phyloP scores from a whole-genome alignment of 768 basidiomycete genomes.

The Leucosporidium yakuticum region DNA sequence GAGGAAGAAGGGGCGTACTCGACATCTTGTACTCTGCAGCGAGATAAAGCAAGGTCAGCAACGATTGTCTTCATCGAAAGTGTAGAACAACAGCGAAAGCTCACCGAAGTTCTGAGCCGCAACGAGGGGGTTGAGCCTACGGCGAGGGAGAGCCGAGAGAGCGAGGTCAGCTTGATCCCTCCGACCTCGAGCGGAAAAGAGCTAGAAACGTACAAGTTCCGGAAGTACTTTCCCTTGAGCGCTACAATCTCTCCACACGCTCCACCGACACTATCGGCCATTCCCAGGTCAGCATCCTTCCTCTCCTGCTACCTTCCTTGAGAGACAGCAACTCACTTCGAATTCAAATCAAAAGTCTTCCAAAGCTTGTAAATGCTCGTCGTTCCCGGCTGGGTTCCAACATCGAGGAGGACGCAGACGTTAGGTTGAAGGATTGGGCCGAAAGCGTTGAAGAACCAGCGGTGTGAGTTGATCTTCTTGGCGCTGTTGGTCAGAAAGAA shows the following conservation, averaged over 20 bases:
- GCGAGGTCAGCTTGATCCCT: background rate
- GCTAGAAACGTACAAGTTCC: conserved; percentile 45
- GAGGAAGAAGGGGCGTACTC: background rate
- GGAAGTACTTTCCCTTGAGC: conserved; percentile 65
- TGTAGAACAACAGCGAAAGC: conserved; percentile 49
- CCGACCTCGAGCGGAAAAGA: background rate
- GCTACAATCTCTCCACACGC: conserved; percentile 75
- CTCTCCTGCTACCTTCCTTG: background rate
- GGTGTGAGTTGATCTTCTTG: conserved; percentile 53
- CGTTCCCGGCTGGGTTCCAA: conserved; percentile 81
- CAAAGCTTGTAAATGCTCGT: conserved; percentile 89
- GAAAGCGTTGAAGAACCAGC: conserved; percentile 98
- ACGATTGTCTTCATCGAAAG: background rate
- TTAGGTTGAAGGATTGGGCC: conserved; percentile 58
- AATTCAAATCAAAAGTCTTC: conserved; percentile 58
- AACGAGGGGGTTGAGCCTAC: conserved; percentile 67
- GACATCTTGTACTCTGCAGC: conserved; percentile 11
- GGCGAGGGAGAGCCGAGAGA: conserved; percentile 40
- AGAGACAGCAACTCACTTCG: background rate
- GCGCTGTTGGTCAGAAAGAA: background rate
- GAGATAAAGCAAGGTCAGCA: background rate
- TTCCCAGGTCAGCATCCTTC: conserved; percentile 2
- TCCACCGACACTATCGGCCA: conserved; percentile 18
- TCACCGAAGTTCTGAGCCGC: conserved; percentile 96
- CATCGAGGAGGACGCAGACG: conserved; percentile 72